Evolutionary conservation across 805 yeast species (phyloP).

Genomic region (Teunomyces pallodes): DNA sequence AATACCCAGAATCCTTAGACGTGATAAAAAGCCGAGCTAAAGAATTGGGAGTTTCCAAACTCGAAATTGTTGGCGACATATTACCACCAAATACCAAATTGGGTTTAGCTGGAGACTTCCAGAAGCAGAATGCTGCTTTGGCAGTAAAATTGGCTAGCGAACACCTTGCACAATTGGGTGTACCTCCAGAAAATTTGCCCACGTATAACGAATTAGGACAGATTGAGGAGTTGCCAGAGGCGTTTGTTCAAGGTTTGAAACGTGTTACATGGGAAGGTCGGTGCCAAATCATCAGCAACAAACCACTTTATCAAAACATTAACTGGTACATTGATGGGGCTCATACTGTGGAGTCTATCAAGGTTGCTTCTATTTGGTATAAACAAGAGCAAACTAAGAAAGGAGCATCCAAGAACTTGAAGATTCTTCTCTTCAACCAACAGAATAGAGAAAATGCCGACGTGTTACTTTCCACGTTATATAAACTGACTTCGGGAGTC

Average conservation of each 20-base stretch:
- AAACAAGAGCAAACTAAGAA: conserved; percentile 15
- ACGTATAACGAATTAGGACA: conserved; percentile 16
- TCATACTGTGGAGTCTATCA: conserved; percentile 85
- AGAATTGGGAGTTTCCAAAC: conserved; percentile 49
- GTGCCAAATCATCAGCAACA: conserved; percentile 67
- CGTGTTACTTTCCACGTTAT: conserved; percentile 55
- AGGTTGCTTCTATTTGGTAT: conserved; percentile 84
- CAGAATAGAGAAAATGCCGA: conserved; percentile 83
- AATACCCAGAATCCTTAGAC: conserved; percentile 48
- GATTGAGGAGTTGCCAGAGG: conserved; percentile 41
- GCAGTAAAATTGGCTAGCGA: conserved; percentile 70
- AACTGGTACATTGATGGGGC: conserved; percentile 96
- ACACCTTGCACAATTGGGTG: conserved; percentile 54
- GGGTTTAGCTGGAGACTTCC: conserved; percentile 85
- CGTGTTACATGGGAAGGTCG: conserved; percentile 91
- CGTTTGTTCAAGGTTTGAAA: conserved; percentile 58
- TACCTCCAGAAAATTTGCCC: conserved; percentile 23
- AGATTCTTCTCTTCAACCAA: conserved; percentile 82
- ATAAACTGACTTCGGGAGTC: conserved; percentile 36
- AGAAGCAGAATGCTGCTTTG: conserved; percentile 78
- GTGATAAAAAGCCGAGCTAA: conserved; percentile 63
- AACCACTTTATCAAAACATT: conserved; percentile 38
- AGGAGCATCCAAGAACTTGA: conserved; percentile 27
- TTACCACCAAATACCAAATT: conserved; percentile 42
- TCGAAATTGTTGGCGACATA: conserved; percentile 51